Evolutionary conservation across 2,329 filamentous ascomycete species (phyloP).

Genomic region (Atkinsonella hypoxylon): DNA sequence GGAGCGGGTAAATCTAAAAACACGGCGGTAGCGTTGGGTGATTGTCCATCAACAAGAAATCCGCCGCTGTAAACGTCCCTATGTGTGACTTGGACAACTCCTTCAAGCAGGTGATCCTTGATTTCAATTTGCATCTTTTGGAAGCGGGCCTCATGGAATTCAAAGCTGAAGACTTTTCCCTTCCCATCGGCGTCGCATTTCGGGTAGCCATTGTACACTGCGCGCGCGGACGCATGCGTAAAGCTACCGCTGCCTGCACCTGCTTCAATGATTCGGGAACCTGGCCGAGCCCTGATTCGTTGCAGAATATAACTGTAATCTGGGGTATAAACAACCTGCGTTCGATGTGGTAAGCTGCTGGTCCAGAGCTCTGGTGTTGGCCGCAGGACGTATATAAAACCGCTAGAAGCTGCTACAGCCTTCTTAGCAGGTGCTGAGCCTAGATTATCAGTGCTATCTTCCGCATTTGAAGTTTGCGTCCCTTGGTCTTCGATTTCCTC

Average conservation of each 20-base stretch:
- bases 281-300: conserved; percentile 60
- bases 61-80: conserved; percentile 69
- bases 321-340: conserved; percentile 77
- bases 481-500: conserved; percentile 32
- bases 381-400: conserved; percentile 67
- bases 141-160: conserved; percentile 65
- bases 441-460: conserved; percentile 20
- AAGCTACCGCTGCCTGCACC: conserved; percentile 76
- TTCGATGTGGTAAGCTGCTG: conserved; percentile 64
- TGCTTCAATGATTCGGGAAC: conserved; percentile 64
- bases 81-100: conserved; percentile 60
- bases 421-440: conserved; percentile 30
- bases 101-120: conserved; percentile 50
- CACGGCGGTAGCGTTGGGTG: conserved; percentile 55
- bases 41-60: conserved; percentile 49
- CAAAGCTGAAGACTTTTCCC: conserved; percentile 71
- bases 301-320: conserved; percentile 80
- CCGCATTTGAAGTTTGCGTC: conserved; percentile 21
- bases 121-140: conserved; percentile 59
- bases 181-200: conserved; percentile 28
- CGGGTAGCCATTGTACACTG: conserved; percentile 63
- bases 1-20: conserved; percentile 75
- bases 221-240: conserved; percentile 64
- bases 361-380: conserved; percentile 80
- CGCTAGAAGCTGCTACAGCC: conserved; percentile 44